Conservation (phyloP, 768 basidiomycete genomes). For the Leccinum ochraceum region DNA sequence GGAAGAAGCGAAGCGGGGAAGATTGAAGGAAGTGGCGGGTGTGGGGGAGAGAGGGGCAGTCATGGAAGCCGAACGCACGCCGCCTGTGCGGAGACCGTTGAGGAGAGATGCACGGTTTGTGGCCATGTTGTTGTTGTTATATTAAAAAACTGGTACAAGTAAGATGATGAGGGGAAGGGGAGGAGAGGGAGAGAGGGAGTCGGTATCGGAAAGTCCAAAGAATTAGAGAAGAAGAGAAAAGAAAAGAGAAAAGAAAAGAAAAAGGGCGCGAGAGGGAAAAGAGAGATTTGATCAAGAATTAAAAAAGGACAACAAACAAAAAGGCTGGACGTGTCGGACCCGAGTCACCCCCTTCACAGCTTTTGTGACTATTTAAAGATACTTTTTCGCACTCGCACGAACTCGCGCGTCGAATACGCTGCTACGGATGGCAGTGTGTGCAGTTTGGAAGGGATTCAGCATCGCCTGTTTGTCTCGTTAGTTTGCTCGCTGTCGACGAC, state of each 20-base stretch:
- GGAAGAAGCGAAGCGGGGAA: slow-evolving; percentile 52
- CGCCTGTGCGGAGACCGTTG: slow-evolving; percentile 86
- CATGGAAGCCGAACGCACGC: slow-evolving; percentile 74
- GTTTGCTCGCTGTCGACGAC: background rate
- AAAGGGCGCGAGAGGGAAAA: slow-evolving; percentile 1
- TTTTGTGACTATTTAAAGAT: slow-evolving; percentile 45
- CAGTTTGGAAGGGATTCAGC: slow-evolving; percentile 96
- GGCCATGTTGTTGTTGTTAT: slow-evolving; percentile 37
- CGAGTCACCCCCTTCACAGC: slow-evolving; percentile 18
- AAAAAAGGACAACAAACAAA: slow-evolving; percentile 19
- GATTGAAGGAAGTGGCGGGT: slow-evolving; percentile 59
- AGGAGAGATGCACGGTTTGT: slow-evolving; percentile 80
- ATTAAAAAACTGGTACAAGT: slow-evolving; percentile 30
- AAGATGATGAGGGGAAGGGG: background rate
- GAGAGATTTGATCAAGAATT: slow-evolving; percentile 11
- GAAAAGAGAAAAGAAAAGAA: slow-evolving; percentile 16
- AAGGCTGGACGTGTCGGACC: slow-evolving; percentile 11
- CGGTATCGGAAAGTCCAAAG: slow-evolving; percentile 2
- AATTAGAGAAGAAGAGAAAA: slow-evolving; percentile 15
- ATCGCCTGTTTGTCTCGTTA: slow-evolving; percentile 55
- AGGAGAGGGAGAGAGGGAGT: too few relatives aligned
- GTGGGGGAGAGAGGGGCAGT: slow-evolving; percentile 68
- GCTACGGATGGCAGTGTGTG: slow-evolving; percentile 82
- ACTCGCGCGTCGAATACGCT: slow-evolving; percentile 81
- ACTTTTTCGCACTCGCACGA: slow-evolving; percentile 81